A percentile compares a stretch with the other conserved stretches of the same genome.
Evolutionary conservation across 129 eudicot genomes (phyloP).

Genomic region (Flaveria ramosissima): DNA sequence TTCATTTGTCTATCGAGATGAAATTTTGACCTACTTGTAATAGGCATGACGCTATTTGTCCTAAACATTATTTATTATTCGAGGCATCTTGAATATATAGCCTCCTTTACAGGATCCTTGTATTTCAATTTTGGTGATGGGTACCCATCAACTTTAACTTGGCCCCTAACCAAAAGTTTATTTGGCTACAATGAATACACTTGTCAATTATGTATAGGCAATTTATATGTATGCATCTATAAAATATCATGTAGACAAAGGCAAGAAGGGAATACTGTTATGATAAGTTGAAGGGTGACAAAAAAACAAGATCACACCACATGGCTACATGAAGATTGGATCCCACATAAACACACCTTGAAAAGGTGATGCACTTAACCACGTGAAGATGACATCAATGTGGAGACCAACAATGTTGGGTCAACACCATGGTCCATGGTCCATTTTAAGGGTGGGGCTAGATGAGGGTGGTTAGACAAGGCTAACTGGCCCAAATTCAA

Average conservation of each 20-base stretch:
- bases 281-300: slow-evolving; percentile 38
- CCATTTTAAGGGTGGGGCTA: slow-evolving; percentile 9
- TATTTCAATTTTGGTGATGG: slow-evolving; percentile 19
- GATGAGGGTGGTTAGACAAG: slow-evolving; percentile 15
- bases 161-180: slow-evolving; percentile 25
- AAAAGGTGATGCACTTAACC: slow-evolving; percentile 36
- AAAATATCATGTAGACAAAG: slow-evolving; percentile 34
- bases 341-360: slow-evolving; percentile 45
- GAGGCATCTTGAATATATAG: slow-evolving; percentile 6
- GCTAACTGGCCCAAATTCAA: slow-evolving; percentile 33
- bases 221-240: neutral
- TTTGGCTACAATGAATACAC: slow-evolving; percentile 39
- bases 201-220: slow-evolving; percentile 25
- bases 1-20: neutral
- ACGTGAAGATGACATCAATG: slow-evolving; percentile 39
- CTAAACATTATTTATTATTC: neutral
- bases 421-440: slow-evolving; percentile 40
- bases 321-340: slow-evolving; percentile 37
- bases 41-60: neutral
- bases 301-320: slow-evolving; percentile 39
- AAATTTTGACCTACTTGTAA: neutral
- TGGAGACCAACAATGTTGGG: slow-evolving; percentile 36
- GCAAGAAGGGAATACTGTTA: slow-evolving; percentile 37
- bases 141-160: slow-evolving; percentile 37
- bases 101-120: neutral